A percentile compares a stretch with the other conserved stretches of the same genome.
Evolutionary conservation across 495 filamentous ascomycete species (phyloP).

Genomic region (Diplogelasinospora grovesii): DNA sequence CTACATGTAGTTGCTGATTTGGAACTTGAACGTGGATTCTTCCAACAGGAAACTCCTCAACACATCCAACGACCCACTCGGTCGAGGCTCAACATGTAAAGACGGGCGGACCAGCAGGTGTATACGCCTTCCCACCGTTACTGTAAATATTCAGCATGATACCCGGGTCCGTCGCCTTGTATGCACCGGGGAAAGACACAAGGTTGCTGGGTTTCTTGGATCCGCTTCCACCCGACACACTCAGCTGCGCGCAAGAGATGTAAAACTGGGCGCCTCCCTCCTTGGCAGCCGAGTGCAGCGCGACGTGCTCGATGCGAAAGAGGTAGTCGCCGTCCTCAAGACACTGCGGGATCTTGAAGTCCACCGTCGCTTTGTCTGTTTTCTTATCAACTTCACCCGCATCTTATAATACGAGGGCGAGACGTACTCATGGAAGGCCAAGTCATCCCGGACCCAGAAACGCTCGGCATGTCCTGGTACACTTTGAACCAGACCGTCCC

Average conservation of each 20-base stretch:
- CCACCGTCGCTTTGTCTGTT: conserved; percentile 26
- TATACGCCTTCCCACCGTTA: conserved; percentile 25
- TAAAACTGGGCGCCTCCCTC: conserved; percentile 42
- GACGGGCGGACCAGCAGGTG: conserved; percentile 38
- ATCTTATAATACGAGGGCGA: neutral
- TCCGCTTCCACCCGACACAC: conserved; percentile 23
- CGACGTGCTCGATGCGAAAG: conserved; percentile 48
- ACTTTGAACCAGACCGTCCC: conserved; percentile 37
- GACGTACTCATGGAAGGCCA: conserved; percentile 7
- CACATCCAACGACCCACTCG: too few relatives aligned
- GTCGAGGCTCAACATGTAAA: conserved; percentile 38
- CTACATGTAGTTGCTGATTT: too few relatives aligned
- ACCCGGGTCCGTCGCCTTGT: conserved; percentile 24
- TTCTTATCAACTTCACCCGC: neutral
- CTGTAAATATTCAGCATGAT: conserved; percentile 34
- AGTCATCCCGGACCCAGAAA: neutral
- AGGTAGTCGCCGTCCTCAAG: conserved; percentile 47
- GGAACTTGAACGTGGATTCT: too few relatives aligned
- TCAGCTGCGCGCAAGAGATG: conserved; percentile 32
- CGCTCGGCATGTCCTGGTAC: conserved; percentile 13
- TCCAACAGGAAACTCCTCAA: too few relatives aligned
- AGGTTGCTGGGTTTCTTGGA: conserved; percentile 23
- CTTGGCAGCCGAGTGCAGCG: conserved; percentile 33
- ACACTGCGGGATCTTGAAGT: conserved; percentile 34
- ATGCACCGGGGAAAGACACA: conserved; percentile 17